A percentile compares a stretch with the other conserved stretches of the same genome.
Conservation (phyloP, 495 filamentous ascomycete species). For the Parachaetomium inaequale region DNA sequence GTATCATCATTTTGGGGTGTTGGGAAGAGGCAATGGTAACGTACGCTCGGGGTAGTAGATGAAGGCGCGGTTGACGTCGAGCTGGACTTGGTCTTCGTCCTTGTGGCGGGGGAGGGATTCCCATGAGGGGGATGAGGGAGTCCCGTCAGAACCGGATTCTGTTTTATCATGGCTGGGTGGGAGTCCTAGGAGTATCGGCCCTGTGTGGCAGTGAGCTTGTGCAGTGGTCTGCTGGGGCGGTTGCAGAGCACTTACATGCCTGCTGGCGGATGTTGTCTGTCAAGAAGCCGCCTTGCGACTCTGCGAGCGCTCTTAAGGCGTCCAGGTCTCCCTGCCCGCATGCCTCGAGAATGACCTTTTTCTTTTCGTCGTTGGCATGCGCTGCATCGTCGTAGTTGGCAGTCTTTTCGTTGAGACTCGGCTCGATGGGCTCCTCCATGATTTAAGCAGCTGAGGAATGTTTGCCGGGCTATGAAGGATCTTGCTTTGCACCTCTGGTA, state of each 20-base stretch:
- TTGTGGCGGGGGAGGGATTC: conserved; percentile 58
- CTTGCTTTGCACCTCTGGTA: neutral
- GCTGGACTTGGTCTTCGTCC: conserved; percentile 84
- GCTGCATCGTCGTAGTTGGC: neutral
- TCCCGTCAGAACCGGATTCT: conserved; percentile 13
- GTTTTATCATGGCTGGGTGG: conserved; percentile 12
- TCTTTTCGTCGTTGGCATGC: conserved; percentile 19
- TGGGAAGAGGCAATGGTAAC: conserved; percentile 11
- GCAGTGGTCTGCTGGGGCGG: neutral
- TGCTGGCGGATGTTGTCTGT: conserved; percentile 72
- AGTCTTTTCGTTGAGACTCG: conserved; percentile 20
- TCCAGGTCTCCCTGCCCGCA: conserved; percentile 63
- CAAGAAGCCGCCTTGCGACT: conserved; percentile 70
- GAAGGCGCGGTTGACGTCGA: conserved; percentile 95
- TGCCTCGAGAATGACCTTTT: conserved; percentile 56
- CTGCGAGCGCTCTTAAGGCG: conserved; percentile 62
- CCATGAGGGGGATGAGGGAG: conserved; percentile 43
- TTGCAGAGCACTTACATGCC: conserved; percentile 66
- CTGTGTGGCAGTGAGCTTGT: conserved; percentile 40
- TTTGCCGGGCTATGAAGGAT: too few species aligned
- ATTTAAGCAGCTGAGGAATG: neutral
- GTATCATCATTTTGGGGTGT: neutral
- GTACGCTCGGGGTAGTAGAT: conserved; percentile 88
- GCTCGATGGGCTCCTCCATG: conserved; percentile 18
- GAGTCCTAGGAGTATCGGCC: conserved; percentile 76